Base-by-base conservation (phyloP, 2,329 filamentous ascomycete genomes). In the Penicillium sp. region DNA sequence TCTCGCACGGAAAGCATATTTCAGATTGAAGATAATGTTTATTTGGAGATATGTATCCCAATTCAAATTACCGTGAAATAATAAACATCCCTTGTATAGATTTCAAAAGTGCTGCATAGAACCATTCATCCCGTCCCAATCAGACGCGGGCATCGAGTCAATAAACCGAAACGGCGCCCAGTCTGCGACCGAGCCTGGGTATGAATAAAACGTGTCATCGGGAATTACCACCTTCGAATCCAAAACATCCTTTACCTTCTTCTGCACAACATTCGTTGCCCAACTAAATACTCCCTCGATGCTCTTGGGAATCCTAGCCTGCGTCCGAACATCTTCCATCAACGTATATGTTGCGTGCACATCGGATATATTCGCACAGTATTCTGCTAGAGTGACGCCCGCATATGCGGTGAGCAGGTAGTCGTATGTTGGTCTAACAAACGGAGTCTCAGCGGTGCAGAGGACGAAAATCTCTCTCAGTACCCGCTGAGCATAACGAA, bases 91-190 rank as follows among this genome's bases (percentile, higher is more conserved):
- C 16, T 27, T 50, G 11, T 47, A 33, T 36, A 47, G 6, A 33
- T 36, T 13, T 56, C 36, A 46, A 31, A 47, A 57, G 2, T 52
- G 49, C 10, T 46, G 48, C 43, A 57, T 53, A 52, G 46, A 38
- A 7, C 41, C 53, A 39, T 40, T 52, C 25, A 56, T 34, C 15
- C 33, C 53, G 29, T 47, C 49, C 54, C 54, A 57, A 2, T 39
- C 49, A 29, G 49, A 46, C 19, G 41, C 21, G 15, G 54, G 54
- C 54, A 57, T 43, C 13, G 54, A 57, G 16, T 57, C 54, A 25
- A 57, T 57, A 43, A 57, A 57, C 7, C 54, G 54, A 23, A 57
- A 57, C 15, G 54, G 54, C n/a, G 54, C 54, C 54, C 54, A 57
- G 23, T 57, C 54, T 15, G 54, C 41, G 11, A 53, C 54, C 23